Percentiles rank a stretch among this genome's conserved stretches.
phyloP scores from a whole-genome alignment of 139 green algal genomes.

The Zygnema cylindricum region DNA sequence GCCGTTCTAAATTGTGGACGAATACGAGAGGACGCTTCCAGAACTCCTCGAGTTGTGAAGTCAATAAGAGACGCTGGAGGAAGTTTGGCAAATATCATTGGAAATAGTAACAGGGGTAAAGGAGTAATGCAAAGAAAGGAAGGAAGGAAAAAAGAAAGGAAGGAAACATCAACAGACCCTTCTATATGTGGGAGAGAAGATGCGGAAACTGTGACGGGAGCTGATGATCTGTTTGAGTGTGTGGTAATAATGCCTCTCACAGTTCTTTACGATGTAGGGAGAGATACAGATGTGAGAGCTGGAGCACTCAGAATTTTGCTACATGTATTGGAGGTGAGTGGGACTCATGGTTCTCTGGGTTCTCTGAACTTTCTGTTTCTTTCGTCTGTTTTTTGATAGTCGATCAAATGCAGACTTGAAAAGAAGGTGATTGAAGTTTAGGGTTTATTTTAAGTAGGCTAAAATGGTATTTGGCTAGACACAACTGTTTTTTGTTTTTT shows the following conservation, averaged over 20 bases:
- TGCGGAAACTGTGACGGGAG: neutral
- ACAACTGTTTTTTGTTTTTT: too few relatives aligned
- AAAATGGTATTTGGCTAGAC: too few relatives aligned
- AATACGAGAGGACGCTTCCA: constrained; percentile 23
- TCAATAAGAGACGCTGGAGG: too few relatives aligned
- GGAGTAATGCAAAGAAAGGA: neutral
- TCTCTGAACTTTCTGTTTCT: too few relatives aligned
- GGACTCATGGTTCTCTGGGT: too few relatives aligned
- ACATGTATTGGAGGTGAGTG: constrained; percentile 56
- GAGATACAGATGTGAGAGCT: constrained; percentile 33
- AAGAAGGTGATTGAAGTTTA: too few relatives aligned
- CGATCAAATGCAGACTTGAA: too few relatives aligned
- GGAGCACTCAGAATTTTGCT: constrained; percentile 49
- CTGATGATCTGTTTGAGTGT: constrained; percentile 44
- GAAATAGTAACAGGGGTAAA: neutral
- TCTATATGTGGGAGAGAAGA: neutral
- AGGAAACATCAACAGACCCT: neutral
- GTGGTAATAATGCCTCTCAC: constrained; percentile 38
- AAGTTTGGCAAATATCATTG: neutral
- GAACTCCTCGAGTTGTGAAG: neutral
- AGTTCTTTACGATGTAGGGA: constrained; percentile 32
- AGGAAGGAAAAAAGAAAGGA: neutral
- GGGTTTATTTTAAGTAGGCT: too few relatives aligned
- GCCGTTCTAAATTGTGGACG: constrained; percentile 21
- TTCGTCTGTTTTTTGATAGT: too few relatives aligned